Conservation (phyloP, 2,329 filamentous ascomycete genomes). For the Pseudogymnoascus sp. region DNA sequence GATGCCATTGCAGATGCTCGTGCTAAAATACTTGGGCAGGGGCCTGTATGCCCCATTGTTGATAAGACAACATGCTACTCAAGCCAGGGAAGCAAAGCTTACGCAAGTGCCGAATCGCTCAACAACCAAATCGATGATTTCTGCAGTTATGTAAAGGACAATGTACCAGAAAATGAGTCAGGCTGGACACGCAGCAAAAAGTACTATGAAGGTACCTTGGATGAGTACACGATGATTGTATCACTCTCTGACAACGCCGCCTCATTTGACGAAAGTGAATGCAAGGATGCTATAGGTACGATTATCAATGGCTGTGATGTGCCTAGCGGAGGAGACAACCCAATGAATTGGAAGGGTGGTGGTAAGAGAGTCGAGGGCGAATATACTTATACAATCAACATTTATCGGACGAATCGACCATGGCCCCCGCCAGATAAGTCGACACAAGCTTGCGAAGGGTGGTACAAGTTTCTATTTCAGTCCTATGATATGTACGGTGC, state of each 20-base stretch:
- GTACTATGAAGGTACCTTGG: constrained; percentile 24
- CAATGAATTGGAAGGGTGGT: constrained; percentile 30
- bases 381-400: constrained; percentile 24
- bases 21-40: constrained; percentile 5
- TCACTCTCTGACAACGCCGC: constrained; percentile 2
- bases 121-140: constrained; percentile 27
- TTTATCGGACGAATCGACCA: constrained; percentile 19
- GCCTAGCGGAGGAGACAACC: constrained; percentile 22
- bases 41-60: background rate
- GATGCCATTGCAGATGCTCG: constrained; percentile 6
- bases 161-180: constrained; percentile 11
- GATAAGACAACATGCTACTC: background rate
- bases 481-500: constrained; percentile 22
- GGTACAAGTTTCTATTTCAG: constrained; percentile 19
- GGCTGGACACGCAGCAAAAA: constrained; percentile 21
- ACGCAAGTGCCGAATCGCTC: constrained; percentile 20
- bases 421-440: constrained; percentile 23
- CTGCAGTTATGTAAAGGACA: constrained; percentile 20
- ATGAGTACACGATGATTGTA: background rate
- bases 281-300: constrained; percentile 13
- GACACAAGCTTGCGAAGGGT: constrained; percentile 21
- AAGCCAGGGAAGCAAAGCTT: constrained; percentile 20
- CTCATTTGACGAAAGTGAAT: constrained; percentile 16
- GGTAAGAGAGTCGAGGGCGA: constrained; percentile 22
- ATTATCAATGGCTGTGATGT: constrained; percentile 29